A percentile compares a stretch with the other conserved stretches of the same genome.
These are phyloP conservation scores for Evernia prunastri DNA, from an alignment of 495 filamentous ascomycete species.

Conservation along the genomic window DNA sequence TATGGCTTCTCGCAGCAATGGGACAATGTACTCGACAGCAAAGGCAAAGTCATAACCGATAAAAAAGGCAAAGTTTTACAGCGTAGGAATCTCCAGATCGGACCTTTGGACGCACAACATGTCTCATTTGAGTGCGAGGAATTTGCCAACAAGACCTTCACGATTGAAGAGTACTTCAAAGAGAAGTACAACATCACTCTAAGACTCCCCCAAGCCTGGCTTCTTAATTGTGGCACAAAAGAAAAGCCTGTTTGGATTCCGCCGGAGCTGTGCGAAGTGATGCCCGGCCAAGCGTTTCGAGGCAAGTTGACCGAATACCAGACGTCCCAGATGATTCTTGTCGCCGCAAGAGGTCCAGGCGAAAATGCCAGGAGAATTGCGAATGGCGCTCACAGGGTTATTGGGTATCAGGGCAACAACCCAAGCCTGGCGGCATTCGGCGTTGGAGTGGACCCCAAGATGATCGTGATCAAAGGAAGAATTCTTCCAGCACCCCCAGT, in stretches of 20 bases:
- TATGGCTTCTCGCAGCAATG: constrained; percentile 3
- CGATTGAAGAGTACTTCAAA: constrained; percentile 5
- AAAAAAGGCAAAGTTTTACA: background rate
- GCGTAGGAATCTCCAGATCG: background rate
- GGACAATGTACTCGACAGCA: background rate
- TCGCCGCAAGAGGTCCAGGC: constrained; percentile 59
- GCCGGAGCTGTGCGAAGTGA: constrained; percentile 56
- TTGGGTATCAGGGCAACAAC: constrained; percentile 49
- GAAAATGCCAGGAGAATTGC: constrained; percentile 63
- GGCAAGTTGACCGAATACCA: constrained; percentile 51
- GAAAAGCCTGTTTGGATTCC: constrained; percentile 58
- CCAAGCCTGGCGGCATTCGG: constrained; percentile 41
- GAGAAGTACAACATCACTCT: background rate
- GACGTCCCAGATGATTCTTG: constrained; percentile 57
- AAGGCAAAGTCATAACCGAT: background rate
- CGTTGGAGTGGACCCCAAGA: constrained; percentile 42
- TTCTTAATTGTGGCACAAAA: constrained; percentile 62
- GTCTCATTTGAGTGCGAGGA: constrained; percentile 7
- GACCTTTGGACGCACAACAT: background rate
- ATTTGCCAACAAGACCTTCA: background rate
- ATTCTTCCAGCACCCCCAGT: constrained; percentile 52
- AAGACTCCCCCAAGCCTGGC: constrained; percentile 27
- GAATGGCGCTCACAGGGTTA: constrained; percentile 43
- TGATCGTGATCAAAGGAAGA: constrained; percentile 61
- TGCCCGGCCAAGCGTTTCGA: constrained; percentile 58